phyloP scores from a whole-genome alignment of 371 early-diverging fungal genomes.

The Mucor velutinosus region DNA sequence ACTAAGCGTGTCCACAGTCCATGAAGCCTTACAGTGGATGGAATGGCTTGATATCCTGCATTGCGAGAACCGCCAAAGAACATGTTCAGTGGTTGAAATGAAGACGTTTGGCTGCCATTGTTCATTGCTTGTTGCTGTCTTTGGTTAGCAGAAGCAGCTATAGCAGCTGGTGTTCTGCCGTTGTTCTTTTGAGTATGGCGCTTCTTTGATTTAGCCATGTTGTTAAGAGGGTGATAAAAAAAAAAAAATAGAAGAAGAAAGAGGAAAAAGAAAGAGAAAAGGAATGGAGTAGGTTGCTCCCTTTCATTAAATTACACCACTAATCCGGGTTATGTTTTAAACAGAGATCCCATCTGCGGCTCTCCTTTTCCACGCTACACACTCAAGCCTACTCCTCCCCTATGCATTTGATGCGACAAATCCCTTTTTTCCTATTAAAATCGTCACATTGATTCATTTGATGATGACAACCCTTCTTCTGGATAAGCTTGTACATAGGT shows the following conservation, averaged over 20 bases:
- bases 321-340: background rate
- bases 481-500: background rate
- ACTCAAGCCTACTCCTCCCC: no score
- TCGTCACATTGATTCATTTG: conserved; percentile 3
- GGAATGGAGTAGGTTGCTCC: background rate
- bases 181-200: conserved; percentile 5
- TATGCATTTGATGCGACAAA: background rate
- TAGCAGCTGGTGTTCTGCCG: background rate
- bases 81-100: conserved; percentile 29
- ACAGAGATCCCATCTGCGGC: background rate
- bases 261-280: background rate
- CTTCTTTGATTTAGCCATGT: conserved; percentile 27
- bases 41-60: conserved; percentile 11
- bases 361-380: background rate
- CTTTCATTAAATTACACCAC: background rate
- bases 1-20: no score
- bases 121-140: background rate
- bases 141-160: background rate
- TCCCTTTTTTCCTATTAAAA: background rate
- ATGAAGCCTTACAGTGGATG: background rate
- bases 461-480: background rate
- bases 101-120: background rate
- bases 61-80: conserved; percentile 16
- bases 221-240: background rate
- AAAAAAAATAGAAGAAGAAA: background rate